Percentiles rank a stretch among this genome's conserved stretches.
Conservation (phyloP, 176 grass and related monocot genomes). For the Puya raimondii region DNA sequence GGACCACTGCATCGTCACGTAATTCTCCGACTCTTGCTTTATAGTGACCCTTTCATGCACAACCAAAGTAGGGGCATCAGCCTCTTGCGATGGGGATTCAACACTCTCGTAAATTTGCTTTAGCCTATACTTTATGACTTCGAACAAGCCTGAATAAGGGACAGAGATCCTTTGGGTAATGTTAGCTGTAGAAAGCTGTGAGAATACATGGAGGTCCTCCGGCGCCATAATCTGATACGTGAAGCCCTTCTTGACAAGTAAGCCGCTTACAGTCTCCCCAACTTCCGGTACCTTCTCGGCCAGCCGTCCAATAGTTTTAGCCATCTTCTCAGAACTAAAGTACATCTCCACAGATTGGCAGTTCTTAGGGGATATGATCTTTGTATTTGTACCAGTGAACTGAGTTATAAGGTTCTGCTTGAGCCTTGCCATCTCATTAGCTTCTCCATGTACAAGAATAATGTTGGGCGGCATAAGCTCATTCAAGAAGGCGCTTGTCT, state of each 20-base stretch:
- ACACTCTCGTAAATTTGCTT: slow-evolving; percentile 91
- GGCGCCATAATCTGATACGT: slow-evolving; percentile 94
- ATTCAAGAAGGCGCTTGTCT: slow-evolving; percentile 80
- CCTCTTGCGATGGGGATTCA: slow-evolving; percentile 44
- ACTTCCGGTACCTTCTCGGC: slow-evolving; percentile 72
- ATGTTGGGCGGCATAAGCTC: slow-evolving; percentile 80
- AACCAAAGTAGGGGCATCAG: slow-evolving; percentile 50
- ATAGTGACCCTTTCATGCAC: slow-evolving; percentile 66
- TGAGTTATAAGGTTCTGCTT: slow-evolving; percentile 77
- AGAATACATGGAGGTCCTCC: slow-evolving; percentile 84
- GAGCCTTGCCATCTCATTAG: slow-evolving; percentile 91
- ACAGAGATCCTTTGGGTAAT: slow-evolving; percentile 70
- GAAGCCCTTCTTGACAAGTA: slow-evolving; percentile 93
- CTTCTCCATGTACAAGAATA: slow-evolving; percentile 92
- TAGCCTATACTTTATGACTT: slow-evolving; percentile 79
- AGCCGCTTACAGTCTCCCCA: slow-evolving; percentile 46
- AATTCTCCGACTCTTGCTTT: slow-evolving; percentile 65
- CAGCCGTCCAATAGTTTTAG: slow-evolving; percentile 72
- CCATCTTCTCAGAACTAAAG: slow-evolving; percentile 91
- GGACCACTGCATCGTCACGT: slow-evolving; percentile 69
- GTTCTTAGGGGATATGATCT: slow-evolving; percentile 77
- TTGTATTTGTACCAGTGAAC: slow-evolving; percentile 69
- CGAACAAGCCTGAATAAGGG: slow-evolving; percentile 72
- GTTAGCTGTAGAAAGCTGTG: slow-evolving; percentile 71
- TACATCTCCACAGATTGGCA: slow-evolving; percentile 84